phyloP scores from a whole-genome alignment of 1,284 basidiomycete genomes.

The Coniophora puteana region DNA sequence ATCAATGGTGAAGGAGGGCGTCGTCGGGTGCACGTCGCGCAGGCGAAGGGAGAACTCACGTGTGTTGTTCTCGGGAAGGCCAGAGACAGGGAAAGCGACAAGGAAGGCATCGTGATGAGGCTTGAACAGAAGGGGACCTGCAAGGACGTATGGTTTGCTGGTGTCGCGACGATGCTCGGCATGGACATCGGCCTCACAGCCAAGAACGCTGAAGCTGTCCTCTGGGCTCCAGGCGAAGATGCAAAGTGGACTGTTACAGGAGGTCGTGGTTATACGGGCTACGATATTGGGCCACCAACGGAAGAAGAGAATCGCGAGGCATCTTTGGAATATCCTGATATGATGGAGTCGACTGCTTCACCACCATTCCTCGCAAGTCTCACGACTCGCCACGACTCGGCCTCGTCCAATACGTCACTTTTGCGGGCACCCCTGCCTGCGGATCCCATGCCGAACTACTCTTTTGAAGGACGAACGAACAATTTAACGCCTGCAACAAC shows the following conservation, averaged over 20 bases:
- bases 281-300: constrained; percentile 43
- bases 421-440: constrained; percentile 67
- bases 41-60: constrained; percentile 61
- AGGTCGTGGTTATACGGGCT: constrained; percentile 64
- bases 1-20: constrained; percentile 49
- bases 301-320: constrained; percentile 36
- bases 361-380: constrained; percentile 10
- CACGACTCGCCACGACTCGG: constrained; percentile 31
- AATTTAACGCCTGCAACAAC: constrained; percentile 46
- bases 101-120: constrained; percentile 62
- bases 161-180: constrained; percentile 76
- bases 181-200: constrained; percentile 69
- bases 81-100: constrained; percentile 31
- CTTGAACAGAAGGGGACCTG: constrained; percentile 71
- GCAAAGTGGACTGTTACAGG: constrained; percentile 60
- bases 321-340: constrained; percentile 44
- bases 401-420: constrained; percentile 51
- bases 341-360: constrained; percentile 9
- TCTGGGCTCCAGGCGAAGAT: constrained; percentile 53
- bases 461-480: constrained; percentile 61
- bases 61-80: constrained; percentile 53
- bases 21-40: constrained; percentile 61
- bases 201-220: constrained; percentile 56
- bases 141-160: constrained; percentile 73
- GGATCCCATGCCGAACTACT: constrained; percentile 61